Evolutionary conservation across 192 early-diverging fungal genomes (phyloP).

Genomic region (Obelidium mucronatum): DNA sequence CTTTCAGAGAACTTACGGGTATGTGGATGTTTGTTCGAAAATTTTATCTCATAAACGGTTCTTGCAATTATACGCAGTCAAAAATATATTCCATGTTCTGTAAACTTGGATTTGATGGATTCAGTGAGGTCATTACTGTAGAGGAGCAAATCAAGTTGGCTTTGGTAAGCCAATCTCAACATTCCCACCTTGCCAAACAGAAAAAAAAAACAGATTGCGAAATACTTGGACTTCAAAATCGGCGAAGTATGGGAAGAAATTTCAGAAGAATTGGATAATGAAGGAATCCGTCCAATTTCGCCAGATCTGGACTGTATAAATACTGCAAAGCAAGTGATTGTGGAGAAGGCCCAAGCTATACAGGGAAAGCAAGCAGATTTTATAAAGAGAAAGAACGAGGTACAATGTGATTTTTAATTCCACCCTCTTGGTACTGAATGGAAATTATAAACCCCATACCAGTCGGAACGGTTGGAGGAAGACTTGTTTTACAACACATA

Average conservation of each 20-base stretch:
- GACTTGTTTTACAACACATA: conserved; percentile 19
- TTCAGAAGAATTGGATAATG: conserved; percentile 49
- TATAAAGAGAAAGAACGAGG: conserved; percentile 31
- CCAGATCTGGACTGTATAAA: conserved; percentile 53
- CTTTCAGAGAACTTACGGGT: conserved; percentile 41
- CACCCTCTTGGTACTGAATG: no score
- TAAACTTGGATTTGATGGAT: conserved; percentile 52
- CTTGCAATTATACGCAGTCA: conserved; percentile 24
- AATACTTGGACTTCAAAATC: conserved; percentile 64
- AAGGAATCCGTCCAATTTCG: conserved; percentile 55
- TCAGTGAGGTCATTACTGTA: conserved; percentile 15
- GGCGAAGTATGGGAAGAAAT: conserved; percentile 63
- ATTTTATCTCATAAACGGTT: background rate
- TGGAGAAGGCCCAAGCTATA: conserved; percentile 45
- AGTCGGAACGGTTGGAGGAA: conserved; percentile 14
- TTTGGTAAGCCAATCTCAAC: conserved; percentile 24
- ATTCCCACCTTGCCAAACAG: background rate
- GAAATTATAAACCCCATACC: background rate
- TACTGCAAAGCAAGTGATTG: conserved; percentile 77
- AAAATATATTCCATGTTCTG: conserved; percentile 58
- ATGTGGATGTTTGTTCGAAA: background rate
- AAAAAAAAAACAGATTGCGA: conserved; percentile 55
- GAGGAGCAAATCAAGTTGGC: conserved; percentile 46
- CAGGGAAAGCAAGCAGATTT: conserved; percentile 45
- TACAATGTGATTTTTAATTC: background rate